phyloP scores from a whole-genome alignment of 306 rosid species.

The Ochetophila trinervis region DNA sequence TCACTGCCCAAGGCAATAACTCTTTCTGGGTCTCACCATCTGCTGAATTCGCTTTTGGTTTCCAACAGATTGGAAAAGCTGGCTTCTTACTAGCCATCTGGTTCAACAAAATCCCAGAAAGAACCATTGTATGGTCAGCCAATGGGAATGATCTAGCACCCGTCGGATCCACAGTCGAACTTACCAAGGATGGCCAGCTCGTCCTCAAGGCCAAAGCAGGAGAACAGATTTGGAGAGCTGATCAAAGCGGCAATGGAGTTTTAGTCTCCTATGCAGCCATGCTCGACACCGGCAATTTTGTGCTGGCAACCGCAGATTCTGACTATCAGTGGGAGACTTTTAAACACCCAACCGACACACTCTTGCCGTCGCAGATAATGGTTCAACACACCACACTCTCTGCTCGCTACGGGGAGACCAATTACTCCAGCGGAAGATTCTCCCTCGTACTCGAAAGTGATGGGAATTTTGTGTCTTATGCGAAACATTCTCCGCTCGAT shows the following conservation, averaged over 20 bases:
- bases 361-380: conserved; percentile 47
- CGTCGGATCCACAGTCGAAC: conserved; percentile 31
- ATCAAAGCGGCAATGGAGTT: background rate
- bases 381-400: background rate
- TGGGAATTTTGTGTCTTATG: conserved; percentile 28
- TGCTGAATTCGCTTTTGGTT: conserved; percentile 44
- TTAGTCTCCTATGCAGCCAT: conserved; percentile 27
- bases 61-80: conserved; percentile 14
- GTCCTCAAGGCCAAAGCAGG: conserved; percentile 27
- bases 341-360: conserved; percentile 50
- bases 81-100: conserved; percentile 45
- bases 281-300: conserved; percentile 63
- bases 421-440: conserved; percentile 50
- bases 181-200: conserved; percentile 29
- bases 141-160: conserved; percentile 21
- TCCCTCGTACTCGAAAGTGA: background rate
- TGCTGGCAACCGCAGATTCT: conserved; percentile 21
- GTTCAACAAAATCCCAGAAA: conserved; percentile 32
- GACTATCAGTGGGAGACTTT: conserved; percentile 48
- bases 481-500: conserved; percentile 31
- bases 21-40: conserved; percentile 30
- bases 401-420: conserved; percentile 28
- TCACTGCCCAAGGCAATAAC: background rate
- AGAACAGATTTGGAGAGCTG: conserved; percentile 12
- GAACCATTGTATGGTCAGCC: conserved; percentile 48